Evolutionary conservation across 164 flowering plant genomes (phyloP), one percentile per base, ranked within the genome.

Genomic region (Hamamelis virginiana): DNA sequence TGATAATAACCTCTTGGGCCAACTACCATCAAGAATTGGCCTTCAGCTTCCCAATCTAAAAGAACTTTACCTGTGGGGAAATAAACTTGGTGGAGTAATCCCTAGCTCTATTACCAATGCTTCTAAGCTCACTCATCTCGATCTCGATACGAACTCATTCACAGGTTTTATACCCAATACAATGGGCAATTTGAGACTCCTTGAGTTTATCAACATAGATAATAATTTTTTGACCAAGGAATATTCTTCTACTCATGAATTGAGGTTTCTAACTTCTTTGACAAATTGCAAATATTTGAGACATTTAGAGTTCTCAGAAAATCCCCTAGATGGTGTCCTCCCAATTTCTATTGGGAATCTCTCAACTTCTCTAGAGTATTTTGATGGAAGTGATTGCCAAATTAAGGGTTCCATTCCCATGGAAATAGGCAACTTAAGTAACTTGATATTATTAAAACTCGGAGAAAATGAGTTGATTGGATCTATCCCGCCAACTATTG

Each of bases 301-400:
- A 18, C 1, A 1, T 1, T n/a, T 82, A 22, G 47, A 27, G 0
- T 13, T 80, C 21, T 52, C 61, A n/a, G 4, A 5, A 1, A 82
- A 80, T 67, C 72, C 75, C 0, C 27, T 82, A 0, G 62, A 22
- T n/a, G 75, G 66, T 3, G n/a, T 61, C 33, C 80, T 77, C 50
- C 83, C 83, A 26, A 14, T 14, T 47, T 79, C 79, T 10, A 64
- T 82, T 21, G 83, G 86, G 0, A 83, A 80, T 55, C 59, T 83
- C 27, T 78, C 86, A 3, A 5, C 44, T 10, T 66, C 77, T 41
- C 72, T 84, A 26, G 19, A 62, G 27, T 1, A 1, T 6, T 60
- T 83, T 38, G 1, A 0, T 16, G 66, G 59, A 13, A 4, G 4
- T 11, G 25, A n/a, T 1, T 70, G 74, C 55, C 14, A 56, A 8